Base-by-base conservation (phyloP, 2,329 filamentous ascomycete genomes). In the Grosmannia clavigera region DNA sequence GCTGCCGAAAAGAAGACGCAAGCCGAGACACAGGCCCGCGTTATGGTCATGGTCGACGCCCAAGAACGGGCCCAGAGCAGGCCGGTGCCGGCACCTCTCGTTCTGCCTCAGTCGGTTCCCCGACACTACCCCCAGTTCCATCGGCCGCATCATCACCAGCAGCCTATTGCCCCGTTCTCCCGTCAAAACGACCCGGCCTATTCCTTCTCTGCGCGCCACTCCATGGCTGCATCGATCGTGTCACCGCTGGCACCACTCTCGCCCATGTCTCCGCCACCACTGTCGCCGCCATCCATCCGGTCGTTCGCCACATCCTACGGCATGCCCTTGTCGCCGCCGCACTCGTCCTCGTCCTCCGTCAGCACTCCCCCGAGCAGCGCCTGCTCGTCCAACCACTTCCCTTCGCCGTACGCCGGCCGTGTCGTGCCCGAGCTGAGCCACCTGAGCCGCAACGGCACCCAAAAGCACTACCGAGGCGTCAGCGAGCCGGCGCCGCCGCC, bases 381-480 rank as follows among this genome's bases (percentile, higher is more conserved):
- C 31, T 55, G 53, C 3, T 55, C 53, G 14, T 50, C 33, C 3
- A 33, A 58, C 11, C 51, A 46, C 19, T 11, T 58, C 9, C 27
- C 19, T 11, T 16, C 35, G 11, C 27, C 38, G 2, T 58, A 40
- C 50, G 14, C 14, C 31, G 52, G 29, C 35, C 62, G 61, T 25
- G 62, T 69, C 14, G 63, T 72, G 2, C 72, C 72, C n/a, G 71
- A 74, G 58, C 61, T 70, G 46, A 68, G 67, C 40, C 70, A 77
- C 64, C 70, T 78, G 61, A 61, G 66, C 14, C 64, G 1, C 19
- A 46, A 7, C 19, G 6, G 43, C 43, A 9, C 59, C 12, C 22
- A 16, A 2, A 35, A 19, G 22, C 29, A 50, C 27, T 16, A 22
- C 27, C 19, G 27, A 9, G 61, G 63, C 46, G 61, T n/a, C 22